Conservation (phyloP, 495 filamentous ascomycete species). For the Hyphodiscus hymeniophilus region DNA sequence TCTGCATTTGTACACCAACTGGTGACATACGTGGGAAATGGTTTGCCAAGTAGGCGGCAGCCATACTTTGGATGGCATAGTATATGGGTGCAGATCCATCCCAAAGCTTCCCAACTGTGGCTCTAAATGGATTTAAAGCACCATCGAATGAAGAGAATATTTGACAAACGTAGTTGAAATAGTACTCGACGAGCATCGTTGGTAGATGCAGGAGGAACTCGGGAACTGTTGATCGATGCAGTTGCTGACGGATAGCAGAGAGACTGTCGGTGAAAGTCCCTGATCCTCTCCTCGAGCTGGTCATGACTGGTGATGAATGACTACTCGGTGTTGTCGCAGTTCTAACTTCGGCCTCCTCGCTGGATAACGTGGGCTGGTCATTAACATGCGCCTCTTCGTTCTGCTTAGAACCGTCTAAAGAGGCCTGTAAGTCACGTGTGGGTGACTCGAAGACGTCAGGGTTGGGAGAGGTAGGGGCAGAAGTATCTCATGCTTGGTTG, state of each 20-base stretch:
- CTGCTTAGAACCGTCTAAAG: slow-evolving; percentile 23
- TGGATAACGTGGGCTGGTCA: not conserved
- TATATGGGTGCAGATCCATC: slow-evolving; percentile 48
- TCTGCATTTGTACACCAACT: slow-evolving; percentile 43
- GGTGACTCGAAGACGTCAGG: slow-evolving; percentile 2
- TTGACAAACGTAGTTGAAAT: slow-evolving; percentile 50
- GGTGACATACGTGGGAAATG: slow-evolving; percentile 46
- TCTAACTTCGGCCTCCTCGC: not conserved
- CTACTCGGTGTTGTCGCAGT: not conserved
- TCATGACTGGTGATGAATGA: not conserved
- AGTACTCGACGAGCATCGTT: slow-evolving; percentile 50
- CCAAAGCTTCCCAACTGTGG: slow-evolving; percentile 47
- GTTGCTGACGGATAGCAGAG: slow-evolving; percentile 24
- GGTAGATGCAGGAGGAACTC: slow-evolving; percentile 37
- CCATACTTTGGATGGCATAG: slow-evolving; percentile 53
- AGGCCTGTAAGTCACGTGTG: slow-evolving; percentile 2
- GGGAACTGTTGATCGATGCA: slow-evolving; percentile 24
- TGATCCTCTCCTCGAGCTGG: slow-evolving; percentile 15
- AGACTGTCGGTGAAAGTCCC: slow-evolving; percentile 21
- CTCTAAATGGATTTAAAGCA: slow-evolving; percentile 49
- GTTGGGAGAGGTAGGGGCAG: slow-evolving; percentile 6
- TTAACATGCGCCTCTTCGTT: slow-evolving; percentile 28
- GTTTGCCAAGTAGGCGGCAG: slow-evolving; percentile 48
- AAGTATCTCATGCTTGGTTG: slow-evolving; percentile 41
- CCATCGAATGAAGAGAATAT: slow-evolving; percentile 53